Evolutionary conservation across 352 stramenopile species (phyloP), one percentile per base, ranked within the genome.

Genomic region (Discostella stelligera): DNA sequence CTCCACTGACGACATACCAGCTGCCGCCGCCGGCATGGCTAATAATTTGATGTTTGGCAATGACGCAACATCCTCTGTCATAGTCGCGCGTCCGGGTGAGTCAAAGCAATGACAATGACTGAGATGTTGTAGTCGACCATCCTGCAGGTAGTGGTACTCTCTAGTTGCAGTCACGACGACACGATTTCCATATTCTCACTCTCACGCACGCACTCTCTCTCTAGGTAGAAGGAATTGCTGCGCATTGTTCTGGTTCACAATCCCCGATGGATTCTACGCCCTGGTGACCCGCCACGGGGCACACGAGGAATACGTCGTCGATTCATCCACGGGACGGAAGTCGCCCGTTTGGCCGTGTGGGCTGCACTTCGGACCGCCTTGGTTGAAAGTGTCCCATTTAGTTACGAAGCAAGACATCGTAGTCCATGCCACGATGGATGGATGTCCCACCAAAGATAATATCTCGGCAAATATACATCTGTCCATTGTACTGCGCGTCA

Each of bases 331-430:
- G 49, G 49, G 49, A 11, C n/a, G 3, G n/a, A 58, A 25, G n/a
- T 58, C 50, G 50, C 88, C 86, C n/a, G 80, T 95, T 7, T 96
- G 93, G 93, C 90, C 93, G 0, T 66, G 91, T 11, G 94, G 94
- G 2, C 91, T 96, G 70, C 93, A 96, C 73, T n/a, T 68, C 21
- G 79, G 75, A 9, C 32, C 70, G 55, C 81, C 81, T 18, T 96
- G 93, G 77, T 92, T 94, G 25, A 94, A 94, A 69, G 89, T 96
- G 13, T 90, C 92, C 0, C 92, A 96, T 55, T 76, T 97, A 9
- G 90, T 97, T 10, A 97, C 93, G 23, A 95, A 95, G 83, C 93
- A 96, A 72, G 93, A 89, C 64, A 93, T 96, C 32, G 86, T 96
- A 13, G 96, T 95, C 58, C 89, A 96, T 71, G 95, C 91, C 4